These are phyloP conservation scores for Pilasporangium apinafurcum DNA, from an alignment of 352 stramenopile genomes.

Conservation along the genomic window DNA sequence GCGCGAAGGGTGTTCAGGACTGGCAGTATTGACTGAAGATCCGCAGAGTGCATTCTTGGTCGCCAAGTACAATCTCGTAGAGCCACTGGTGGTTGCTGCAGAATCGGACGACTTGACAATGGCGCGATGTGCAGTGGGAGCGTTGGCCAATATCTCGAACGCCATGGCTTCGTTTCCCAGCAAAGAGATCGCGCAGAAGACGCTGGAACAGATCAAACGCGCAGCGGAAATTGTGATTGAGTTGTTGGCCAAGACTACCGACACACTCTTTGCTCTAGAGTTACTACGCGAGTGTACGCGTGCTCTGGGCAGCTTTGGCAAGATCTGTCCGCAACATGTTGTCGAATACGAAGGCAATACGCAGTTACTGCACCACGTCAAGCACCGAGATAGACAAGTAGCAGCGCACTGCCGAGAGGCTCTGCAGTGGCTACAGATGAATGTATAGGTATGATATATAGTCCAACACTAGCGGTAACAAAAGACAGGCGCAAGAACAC, in stretches of 20 bases:
- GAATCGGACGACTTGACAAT: constrained; percentile 53
- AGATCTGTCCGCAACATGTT: constrained; percentile 32
- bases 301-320: constrained; percentile 43
- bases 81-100: constrained; percentile 33
- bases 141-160: constrained; percentile 57
- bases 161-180: constrained; percentile 44
- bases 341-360: constrained; percentile 9
- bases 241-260: constrained; percentile 37
- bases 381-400: constrained; percentile 60
- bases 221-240: constrained; percentile 34
- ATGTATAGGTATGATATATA: constrained; percentile 1
- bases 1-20: constrained; percentile 63
- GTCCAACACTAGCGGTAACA: too few species aligned
- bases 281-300: constrained; percentile 67
- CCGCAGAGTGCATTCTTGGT: constrained; percentile 55
- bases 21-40: constrained; percentile 68
- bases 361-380: constrained; percentile 43
- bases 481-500: too few species aligned
- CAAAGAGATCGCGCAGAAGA: constrained; percentile 19
- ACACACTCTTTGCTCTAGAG: constrained; percentile 58
- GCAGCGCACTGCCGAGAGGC: constrained; percentile 45
- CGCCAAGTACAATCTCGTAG: constrained; percentile 43
- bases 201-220: constrained; percentile 41
- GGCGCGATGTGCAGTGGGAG: constrained; percentile 59
- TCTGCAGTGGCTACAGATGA: constrained; percentile 24